A percentile compares a stretch with the other conserved stretches of the same genome.
phyloP scores from a whole-genome alignment of 2,329 filamentous ascomycete genomes.

The Tolypocladium amazonense region DNA sequence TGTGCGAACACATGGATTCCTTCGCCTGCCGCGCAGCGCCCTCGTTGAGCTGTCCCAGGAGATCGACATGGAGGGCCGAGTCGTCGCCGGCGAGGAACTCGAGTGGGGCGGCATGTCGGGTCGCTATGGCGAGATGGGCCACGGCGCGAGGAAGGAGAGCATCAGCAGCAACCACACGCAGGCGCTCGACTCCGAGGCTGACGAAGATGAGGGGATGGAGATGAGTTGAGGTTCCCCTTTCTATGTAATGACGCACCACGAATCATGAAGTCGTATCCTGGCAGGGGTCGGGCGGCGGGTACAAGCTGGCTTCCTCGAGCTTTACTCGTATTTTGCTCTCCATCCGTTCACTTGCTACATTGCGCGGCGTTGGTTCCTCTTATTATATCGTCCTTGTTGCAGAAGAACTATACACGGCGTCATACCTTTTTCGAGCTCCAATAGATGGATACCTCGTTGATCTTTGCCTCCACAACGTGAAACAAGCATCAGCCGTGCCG shows the following conservation, averaged over 20 bases:
- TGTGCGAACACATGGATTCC: conserved; percentile 80
- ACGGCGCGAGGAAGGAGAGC: conserved; percentile 43
- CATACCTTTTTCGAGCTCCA: not conserved
- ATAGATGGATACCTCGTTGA: not conserved
- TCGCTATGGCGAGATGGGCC: conserved; percentile 30
- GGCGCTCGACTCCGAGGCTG: conserved; percentile 44
- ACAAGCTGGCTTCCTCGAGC: not conserved
- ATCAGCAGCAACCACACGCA: conserved; percentile 49
- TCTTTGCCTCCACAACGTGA: not conserved
- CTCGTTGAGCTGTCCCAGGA: conserved; percentile 89
- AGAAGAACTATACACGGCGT: not conserved
- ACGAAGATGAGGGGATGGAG: conserved; percentile 55
- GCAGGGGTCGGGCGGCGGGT: not conserved
- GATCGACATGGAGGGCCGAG: conserved; percentile 83
- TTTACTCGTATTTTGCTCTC: not conserved
- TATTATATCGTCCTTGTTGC: not conserved
- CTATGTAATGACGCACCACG: not conserved
- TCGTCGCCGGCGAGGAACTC: conserved; percentile 80
- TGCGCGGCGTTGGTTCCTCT: conserved; percentile 5
- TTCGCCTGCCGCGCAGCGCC: conserved; percentile 64
- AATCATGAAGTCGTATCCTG: not conserved
- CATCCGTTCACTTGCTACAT: conserved; percentile 2
- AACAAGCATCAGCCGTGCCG: not conserved
- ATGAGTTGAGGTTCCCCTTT: conserved; percentile 27
- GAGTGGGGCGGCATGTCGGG: conserved; percentile 40